These are phyloP conservation scores for Tricholoma matsutake DNA, from an alignment of 768 basidiomycete genomes.

Conservation along the genomic window DNA sequence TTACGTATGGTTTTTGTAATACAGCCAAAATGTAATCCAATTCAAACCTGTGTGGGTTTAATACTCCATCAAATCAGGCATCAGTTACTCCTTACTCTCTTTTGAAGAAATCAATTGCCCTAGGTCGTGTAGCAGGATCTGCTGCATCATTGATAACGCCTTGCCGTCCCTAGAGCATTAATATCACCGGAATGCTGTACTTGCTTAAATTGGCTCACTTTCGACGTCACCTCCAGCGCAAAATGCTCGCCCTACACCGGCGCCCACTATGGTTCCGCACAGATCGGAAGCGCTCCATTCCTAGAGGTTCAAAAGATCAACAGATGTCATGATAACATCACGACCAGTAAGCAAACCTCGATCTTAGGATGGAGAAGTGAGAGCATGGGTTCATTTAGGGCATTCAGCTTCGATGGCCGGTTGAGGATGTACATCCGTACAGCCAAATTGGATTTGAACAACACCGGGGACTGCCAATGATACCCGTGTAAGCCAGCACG, in stretches of 20 bases:
- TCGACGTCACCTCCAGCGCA: constrained; percentile 95
- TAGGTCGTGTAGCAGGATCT: constrained; percentile 46
- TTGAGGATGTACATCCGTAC: constrained; percentile 77
- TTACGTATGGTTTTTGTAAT: constrained; percentile 85
- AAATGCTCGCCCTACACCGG: constrained; percentile 73
- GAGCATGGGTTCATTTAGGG: constrained; percentile 80
- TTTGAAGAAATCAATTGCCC: constrained; percentile 87
- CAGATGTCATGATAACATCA: constrained; percentile 3
- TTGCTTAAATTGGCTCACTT: constrained; percentile 45
- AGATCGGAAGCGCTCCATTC: constrained; percentile 74
- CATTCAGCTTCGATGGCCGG: constrained; percentile 76
- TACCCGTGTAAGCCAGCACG: constrained; percentile 9
- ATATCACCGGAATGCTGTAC: constrained; percentile 3
- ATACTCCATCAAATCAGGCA: constrained; percentile 10
- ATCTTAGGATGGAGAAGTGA: constrained; percentile 66
- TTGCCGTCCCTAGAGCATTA: constrained; percentile 24
- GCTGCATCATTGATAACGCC: constrained; percentile 55
- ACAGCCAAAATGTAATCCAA: constrained; percentile 70
- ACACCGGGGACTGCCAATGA: constrained; percentile 44
- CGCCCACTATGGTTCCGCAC: constrained; percentile 69
- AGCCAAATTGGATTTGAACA: constrained; percentile 64
- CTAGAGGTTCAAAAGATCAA: constrained; percentile 35
- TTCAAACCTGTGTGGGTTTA: constrained; percentile 57
- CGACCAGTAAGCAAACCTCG: constrained; percentile 47
- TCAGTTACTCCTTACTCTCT: constrained; percentile 54